These are phyloP conservation scores for Lupinus albus DNA, from an alignment of 306 rosid genomes.

Conservation along the genomic window DNA sequence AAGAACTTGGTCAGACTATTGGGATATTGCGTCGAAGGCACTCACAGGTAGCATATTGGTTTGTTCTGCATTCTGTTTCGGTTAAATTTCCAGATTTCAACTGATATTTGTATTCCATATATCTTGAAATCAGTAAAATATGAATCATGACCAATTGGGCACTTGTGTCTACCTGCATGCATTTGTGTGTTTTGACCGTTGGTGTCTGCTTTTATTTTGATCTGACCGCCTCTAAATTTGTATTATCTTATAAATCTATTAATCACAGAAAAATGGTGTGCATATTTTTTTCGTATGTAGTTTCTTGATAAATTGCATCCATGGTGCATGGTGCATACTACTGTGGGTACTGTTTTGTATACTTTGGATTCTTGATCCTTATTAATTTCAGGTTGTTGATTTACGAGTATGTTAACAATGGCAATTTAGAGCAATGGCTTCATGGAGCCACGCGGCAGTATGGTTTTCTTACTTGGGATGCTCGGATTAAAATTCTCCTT, in stretches of 20 bases:
- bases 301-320: slow-evolving; percentile 1
- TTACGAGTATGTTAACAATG: slow-evolving; percentile 87
- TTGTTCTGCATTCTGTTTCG: slow-evolving; percentile 29
- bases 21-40: slow-evolving; percentile 94
- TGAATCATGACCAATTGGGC: slow-evolving; percentile 27
- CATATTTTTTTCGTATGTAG: neutral
- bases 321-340: slow-evolving; percentile 2
- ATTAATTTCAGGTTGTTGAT: slow-evolving; percentile 70
- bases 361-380: slow-evolving; percentile 32
- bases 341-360: slow-evolving; percentile 12
- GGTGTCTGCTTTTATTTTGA: slow-evolving; percentile 31
- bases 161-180: neutral
- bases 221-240: neutral
- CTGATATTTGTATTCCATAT: neutral
- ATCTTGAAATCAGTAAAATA: slow-evolving; percentile 32
- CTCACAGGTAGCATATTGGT: slow-evolving; percentile 65
- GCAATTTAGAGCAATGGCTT: slow-evolving; percentile 90
- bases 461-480: slow-evolving; percentile 93
- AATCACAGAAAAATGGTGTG: slow-evolving; percentile 7
- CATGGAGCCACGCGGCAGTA: slow-evolving; percentile 83
- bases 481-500: slow-evolving; percentile 81
- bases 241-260: neutral
- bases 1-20: slow-evolving; percentile 89
- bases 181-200: slow-evolving; percentile 20
- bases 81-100: neutral